A percentile compares a stretch with the other conserved stretches of the same genome.
Conservation (phyloP, 192 early-diverging fungal genomes). For the Entophlyctis luteolus region DNA sequence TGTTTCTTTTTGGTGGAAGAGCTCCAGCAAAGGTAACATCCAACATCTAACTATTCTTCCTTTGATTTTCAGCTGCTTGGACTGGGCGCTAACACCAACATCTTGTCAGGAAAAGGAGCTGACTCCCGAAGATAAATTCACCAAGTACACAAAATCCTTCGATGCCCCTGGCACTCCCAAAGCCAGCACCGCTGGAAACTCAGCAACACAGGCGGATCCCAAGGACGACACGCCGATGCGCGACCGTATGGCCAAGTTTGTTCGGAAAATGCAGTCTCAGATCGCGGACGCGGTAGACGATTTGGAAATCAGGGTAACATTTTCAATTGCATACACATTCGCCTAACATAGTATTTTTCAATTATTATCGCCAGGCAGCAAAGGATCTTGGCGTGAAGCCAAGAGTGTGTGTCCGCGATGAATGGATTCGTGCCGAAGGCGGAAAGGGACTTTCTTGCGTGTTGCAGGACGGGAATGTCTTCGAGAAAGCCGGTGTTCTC, state of each 20-base stretch:
- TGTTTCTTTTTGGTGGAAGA: background rate
- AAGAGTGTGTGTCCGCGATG: constrained; percentile 62
- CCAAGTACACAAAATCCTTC: constrained; percentile 18
- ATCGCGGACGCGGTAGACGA: constrained; percentile 68
- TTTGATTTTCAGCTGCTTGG: background rate
- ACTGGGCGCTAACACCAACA: background rate
- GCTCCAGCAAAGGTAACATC: background rate
- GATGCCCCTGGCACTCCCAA: background rate
- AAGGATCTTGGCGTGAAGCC: constrained; percentile 12
- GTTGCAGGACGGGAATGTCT: constrained; percentile 84
- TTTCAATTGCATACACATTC: background rate
- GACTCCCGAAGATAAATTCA: constrained; percentile 12
- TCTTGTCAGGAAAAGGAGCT: background rate
- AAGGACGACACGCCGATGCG: constrained; percentile 57
- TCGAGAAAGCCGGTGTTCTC: constrained; percentile 97
- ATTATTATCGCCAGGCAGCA: background rate
- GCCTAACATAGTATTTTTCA: background rate
- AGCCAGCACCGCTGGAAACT: background rate
- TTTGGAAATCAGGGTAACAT: constrained; percentile 35
- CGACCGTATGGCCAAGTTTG: constrained; percentile 74
- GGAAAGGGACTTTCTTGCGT: constrained; percentile 91
- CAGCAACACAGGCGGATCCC: background rate
- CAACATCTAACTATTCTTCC: background rate
- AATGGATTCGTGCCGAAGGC: constrained; percentile 86
- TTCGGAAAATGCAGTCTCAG: constrained; percentile 71